Evolutionary conservation across 1,284 basidiomycete species (phyloP).

Genomic region (Golubevia pallescens): DNA sequence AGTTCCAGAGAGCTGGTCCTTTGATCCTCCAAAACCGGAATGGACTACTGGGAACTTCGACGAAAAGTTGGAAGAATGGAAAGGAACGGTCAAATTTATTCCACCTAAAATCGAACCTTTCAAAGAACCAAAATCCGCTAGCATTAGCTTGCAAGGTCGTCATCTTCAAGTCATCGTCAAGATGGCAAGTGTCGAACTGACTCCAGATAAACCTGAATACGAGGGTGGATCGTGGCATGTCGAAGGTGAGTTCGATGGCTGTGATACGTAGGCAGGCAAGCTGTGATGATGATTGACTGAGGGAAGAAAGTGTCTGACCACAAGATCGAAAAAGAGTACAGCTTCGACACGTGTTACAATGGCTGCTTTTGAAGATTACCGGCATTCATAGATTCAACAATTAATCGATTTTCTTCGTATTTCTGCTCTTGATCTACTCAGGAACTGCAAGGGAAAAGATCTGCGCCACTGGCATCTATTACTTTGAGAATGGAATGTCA

Average conservation of each 20-base stretch:
- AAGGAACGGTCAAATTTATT: neutral
- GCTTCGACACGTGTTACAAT: no score
- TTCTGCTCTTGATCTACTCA: no score
- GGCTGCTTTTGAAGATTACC: neutral
- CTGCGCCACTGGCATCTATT: conserved; percentile 10
- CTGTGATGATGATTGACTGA: no score
- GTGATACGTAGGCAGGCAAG: no score
- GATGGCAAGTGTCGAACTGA: conserved; percentile 8
- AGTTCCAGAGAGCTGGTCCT: neutral
- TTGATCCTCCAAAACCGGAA: conserved; percentile 1
- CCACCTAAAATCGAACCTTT: neutral
- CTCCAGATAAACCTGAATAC: conserved; percentile 3
- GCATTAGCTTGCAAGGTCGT: no score
- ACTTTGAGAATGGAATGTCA: conserved; percentile 10
- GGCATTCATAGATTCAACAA: neutral
- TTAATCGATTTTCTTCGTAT: neutral
- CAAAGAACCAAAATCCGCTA: neutral
- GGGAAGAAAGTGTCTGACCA: no score
- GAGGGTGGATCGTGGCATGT: conserved; percentile 10
- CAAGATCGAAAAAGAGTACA: no score
- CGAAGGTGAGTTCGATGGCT: conserved; percentile 2
- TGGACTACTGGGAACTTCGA: neutral
- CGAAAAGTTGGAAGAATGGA: neutral
- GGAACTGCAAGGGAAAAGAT: conserved; percentile 8
- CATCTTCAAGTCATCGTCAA: conserved; percentile 8